Evolutionary conservation across 805 yeast species (phyloP), one percentile per base, ranked within the genome.

Genomic region (Kazachstania psychrophila): DNA sequence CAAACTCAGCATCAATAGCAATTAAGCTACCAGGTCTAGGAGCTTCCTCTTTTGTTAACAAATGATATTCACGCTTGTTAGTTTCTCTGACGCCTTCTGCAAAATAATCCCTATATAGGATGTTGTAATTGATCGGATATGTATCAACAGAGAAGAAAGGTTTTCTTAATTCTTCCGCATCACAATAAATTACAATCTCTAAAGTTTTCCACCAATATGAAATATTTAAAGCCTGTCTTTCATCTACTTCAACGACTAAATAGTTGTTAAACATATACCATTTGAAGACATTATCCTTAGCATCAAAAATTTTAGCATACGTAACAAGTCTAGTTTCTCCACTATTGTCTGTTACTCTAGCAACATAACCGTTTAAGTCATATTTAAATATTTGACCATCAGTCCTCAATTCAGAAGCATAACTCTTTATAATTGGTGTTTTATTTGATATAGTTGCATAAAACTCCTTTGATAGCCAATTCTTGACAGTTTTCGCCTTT

Each of bases 1-100:
- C 97, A 67, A 94, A 92, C 58, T 92, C 99, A 0, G 99, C 96
- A 65, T 92, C 99, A 39, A 92, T 80, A 0, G 97, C 98, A 14
- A 89, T 78, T 27, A 87, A 56, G 1, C 84, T 66, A 0, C 95
- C 95, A 0, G 77, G 70, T 15, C 52, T 52, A 0, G 96, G 96
- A 0, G 85, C 83, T 48, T 82, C 88, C 32, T 70, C 68, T 23
- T 62, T 61, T 0, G 86, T 75, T 40, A 85, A 61, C n/a, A 82
- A 62, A 46, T 75, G 71, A 52, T 82, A 84, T 44, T 85, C 89
- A 36, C 71, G 65, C 31, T 65, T 68, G 39, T 69, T 66, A 0
- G 68, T 71, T 36, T 74, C 75, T 42, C 87, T 65, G 5, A 75
- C 73, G 1, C 79, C 78, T 12, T 73, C 73, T 0, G 86, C 79